A percentile compares a stretch with the other conserved stretches of the same genome.
These are phyloP conservation scores for Suillus subaureus DNA, from an alignment of 768 basidiomycete genomes.

Conservation along the genomic window DNA sequence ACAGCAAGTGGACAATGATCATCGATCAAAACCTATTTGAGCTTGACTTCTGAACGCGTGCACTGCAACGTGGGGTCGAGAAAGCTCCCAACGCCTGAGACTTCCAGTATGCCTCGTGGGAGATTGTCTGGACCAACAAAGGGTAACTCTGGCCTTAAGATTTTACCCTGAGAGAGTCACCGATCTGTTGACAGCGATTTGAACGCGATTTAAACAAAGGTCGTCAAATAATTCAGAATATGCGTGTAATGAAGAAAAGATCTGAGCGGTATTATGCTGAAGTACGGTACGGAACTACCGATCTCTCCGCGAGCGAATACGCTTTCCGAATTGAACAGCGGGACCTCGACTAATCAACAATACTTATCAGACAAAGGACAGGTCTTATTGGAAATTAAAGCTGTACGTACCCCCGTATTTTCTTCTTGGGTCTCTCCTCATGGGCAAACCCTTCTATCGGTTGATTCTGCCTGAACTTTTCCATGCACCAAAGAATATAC, in stretches of 20 bases:
- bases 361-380: constrained; percentile 1
- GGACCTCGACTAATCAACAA: constrained; percentile 63
- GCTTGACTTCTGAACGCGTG: constrained; percentile 2
- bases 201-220: constrained; percentile 4
- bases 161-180: background rate
- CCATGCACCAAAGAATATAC: constrained; percentile 85
- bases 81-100: background rate
- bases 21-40: background rate
- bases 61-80: constrained; percentile 1
- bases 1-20: background rate
- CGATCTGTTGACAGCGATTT: background rate
- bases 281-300: constrained; percentile 19
- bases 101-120: constrained; percentile 1
- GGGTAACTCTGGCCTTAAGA: background rate
- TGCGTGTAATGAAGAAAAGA: background rate
- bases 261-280: background rate
- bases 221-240: background rate
- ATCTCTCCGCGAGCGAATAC: constrained; percentile 65
- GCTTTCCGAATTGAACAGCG: constrained; percentile 70
- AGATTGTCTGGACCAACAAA: constrained; percentile 3
- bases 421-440: constrained; percentile 70
- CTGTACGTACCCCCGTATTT: constrained; percentile 69
- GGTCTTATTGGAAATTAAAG: background rate
- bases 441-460: constrained; percentile 65
- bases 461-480: constrained; percentile 67